A percentile compares a stretch with the other conserved stretches of the same genome.
These are phyloP conservation scores for Fusarium sp. DNA, from an alignment of 2,329 filamentous ascomycete genomes.

Conservation along the genomic window DNA sequence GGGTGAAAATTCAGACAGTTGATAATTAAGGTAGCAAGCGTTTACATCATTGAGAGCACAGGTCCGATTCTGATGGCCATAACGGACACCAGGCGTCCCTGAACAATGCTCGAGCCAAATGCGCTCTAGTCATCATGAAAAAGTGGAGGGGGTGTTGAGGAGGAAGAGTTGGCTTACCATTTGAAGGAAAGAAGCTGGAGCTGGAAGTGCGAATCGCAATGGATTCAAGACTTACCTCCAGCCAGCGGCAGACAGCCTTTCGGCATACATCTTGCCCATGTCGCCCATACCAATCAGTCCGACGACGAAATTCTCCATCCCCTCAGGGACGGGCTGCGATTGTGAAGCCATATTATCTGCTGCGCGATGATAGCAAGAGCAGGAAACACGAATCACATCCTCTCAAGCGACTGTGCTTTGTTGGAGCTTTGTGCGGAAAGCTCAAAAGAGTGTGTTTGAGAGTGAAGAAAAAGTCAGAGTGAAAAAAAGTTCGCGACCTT, in stretches of 20 bases:
- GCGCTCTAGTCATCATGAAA: constrained; percentile 99
- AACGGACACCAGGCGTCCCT: constrained; percentile 74
- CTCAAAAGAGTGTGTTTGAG: constrained; percentile 23
- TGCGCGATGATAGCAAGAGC: constrained; percentile 41
- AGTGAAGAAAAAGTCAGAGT: constrained; percentile 22
- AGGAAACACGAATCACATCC: constrained; percentile 46
- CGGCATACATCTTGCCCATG: constrained; percentile 99
- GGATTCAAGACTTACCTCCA: constrained; percentile 78
- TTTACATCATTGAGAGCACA: constrained; percentile 96
- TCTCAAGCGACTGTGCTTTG: constrained; percentile 33
- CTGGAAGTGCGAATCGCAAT: constrained; percentile 19
- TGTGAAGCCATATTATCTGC: constrained; percentile 48
- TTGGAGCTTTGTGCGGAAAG: constrained; percentile 26
- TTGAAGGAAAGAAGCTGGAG: constrained; percentile 19
- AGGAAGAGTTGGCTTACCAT: constrained; percentile 41
- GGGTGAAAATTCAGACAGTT: constrained; percentile 77
- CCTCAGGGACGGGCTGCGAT: constrained; percentile 49
- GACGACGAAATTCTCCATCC: constrained; percentile 78
- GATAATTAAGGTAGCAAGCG: constrained; percentile 90
- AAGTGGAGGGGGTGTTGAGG: constrained; percentile 22
- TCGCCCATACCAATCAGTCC: constrained; percentile 99
- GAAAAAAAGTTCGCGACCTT: constrained; percentile 41
- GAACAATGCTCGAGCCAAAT: constrained; percentile 99
- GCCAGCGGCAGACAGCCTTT: constrained; percentile 86
- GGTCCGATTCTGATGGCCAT: constrained; percentile 73